Conservation (phyloP, 1,284 basidiomycete species). For the Ustilago vetiveriae region DNA sequence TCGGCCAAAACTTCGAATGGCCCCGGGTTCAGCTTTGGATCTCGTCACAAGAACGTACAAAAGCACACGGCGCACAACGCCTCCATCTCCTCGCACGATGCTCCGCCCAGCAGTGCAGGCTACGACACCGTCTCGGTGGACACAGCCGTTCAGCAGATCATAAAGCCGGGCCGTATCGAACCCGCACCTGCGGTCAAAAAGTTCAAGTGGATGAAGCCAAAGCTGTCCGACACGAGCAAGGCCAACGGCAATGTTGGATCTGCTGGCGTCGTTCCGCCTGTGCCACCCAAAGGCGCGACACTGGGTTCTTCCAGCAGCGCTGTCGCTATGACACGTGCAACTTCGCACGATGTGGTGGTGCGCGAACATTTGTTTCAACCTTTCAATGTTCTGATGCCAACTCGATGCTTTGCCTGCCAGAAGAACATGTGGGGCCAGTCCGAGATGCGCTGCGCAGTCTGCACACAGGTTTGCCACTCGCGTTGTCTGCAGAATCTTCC, state of each 20-base stretch:
- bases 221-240: constrained; percentile 50
- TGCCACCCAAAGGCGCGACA: constrained; percentile 30
- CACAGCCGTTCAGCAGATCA: constrained; percentile 68
- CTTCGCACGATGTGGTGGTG: constrained; percentile 47
- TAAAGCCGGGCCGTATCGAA: constrained; percentile 68
- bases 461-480: constrained; percentile 57
- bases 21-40: constrained; percentile 48
- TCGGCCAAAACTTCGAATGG: constrained; percentile 23
- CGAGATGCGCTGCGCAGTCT: constrained; percentile 78
- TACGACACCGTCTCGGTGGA: constrained; percentile 44
- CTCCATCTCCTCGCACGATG: constrained; percentile 46
- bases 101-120: constrained; percentile 31
- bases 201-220: constrained; percentile 72
- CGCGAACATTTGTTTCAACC: constrained; percentile 86
- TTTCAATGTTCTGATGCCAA: constrained; percentile 85
- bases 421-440: constrained; percentile 99
- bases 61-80: constrained; percentile 36
- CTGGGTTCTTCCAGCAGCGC: constrained; percentile 1
- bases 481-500: constrained; percentile 57
- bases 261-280: constrained; percentile 25
- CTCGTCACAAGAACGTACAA: constrained; percentile 37
- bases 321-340: constrained; percentile 30
- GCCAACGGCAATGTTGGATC: constrained; percentile 6
- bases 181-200: constrained; percentile 68
- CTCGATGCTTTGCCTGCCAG: constrained; percentile 91